These are phyloP conservation scores for Paecilomyces variotii DNA, from an alignment of 2,329 filamentous ascomycete species.

Conservation along the genomic window DNA sequence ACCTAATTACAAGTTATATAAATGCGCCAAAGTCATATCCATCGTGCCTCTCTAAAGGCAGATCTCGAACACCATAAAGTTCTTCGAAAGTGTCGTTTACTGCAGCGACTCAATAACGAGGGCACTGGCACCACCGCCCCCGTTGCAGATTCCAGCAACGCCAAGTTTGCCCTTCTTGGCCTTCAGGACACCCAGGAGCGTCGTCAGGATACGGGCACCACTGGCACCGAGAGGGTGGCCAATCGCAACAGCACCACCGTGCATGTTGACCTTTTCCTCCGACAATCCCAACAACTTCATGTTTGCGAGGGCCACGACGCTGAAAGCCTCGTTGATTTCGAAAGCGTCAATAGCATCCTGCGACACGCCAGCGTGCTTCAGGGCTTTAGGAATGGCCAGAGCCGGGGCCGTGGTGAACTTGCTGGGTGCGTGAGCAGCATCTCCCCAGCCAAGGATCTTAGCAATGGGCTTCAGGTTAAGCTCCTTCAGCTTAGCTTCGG, in stretches of 20 bases:
- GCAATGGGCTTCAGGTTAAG: conserved; percentile 84
- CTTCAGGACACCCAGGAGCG: conserved; percentile 77
- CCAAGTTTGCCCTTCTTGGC: conserved; percentile 93
- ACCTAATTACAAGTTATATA: background rate
- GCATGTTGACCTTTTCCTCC: conserved; percentile 86
- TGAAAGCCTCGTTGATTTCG: conserved; percentile 99
- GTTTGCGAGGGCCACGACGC: conserved; percentile 91
- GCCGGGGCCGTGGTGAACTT: conserved; percentile 94
- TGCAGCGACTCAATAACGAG: conserved; percentile 68
- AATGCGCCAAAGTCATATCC: background rate
- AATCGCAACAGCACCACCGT: conserved; percentile 89
- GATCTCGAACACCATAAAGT: background rate
- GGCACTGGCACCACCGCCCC: conserved; percentile 89
- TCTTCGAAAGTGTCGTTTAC: conserved; percentile 11
- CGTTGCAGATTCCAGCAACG: conserved; percentile 93
- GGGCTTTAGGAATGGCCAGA: conserved; percentile 91
- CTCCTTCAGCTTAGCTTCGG: conserved; percentile 87
- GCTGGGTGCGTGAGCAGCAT: conserved; percentile 81
- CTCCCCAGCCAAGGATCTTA: conserved; percentile 96
- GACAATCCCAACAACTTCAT: conserved; percentile 77
- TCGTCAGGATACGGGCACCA: conserved; percentile 87
- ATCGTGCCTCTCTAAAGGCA: background rate
- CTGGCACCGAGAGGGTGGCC: conserved; percentile 89
- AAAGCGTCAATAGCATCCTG: conserved; percentile 78
- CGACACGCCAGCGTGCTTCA: conserved; percentile 83